Evolutionary conservation across 805 yeast genomes (phyloP), one percentile per base, ranked within the genome.

Genomic region (Candida ascalaphidarum): DNA sequence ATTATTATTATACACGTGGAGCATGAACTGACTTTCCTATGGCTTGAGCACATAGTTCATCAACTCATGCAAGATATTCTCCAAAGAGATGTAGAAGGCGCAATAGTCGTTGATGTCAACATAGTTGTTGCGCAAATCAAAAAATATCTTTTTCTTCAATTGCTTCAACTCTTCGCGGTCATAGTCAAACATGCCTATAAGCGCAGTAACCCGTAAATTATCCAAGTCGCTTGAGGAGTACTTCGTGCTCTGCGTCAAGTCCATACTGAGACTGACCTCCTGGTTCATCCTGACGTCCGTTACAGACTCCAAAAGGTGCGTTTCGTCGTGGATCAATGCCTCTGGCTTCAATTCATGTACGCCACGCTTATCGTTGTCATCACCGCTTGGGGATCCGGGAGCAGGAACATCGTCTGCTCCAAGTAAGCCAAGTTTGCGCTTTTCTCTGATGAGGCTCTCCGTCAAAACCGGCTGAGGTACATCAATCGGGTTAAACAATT

Each of bases 101-200:
- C 69, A 62, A 30, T 61, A 62, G 32, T 62, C 68, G 35, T 60
- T 61, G 23, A 60, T 50, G 40, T 61, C 65, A 14, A 62, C 66
- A 39, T 53, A 61, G 34, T 62, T 62, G 39, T 62, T 59, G 17
- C 58, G 44, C 32, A 61, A 55, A 29, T 61, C 67, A 30, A 58
- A 62, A 28, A 46, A 45, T 15, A 62, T 58, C 36, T 61, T 61
- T 21, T 56, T 58, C 27, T 48, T 55, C 38, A 61, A 46, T 24
- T 57, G 54, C 11, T 35, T 29, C 25, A 61, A 39, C 27, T 62
- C 67, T 3, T 43, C 31, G 24, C 33, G 32, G n/a, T 43, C 39
- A 3, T 37, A 33, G 15, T 46, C 46, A 22, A 27, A n/a, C n/a
- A n/a, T n/a, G n/a, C n/a, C n/a, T n/a, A n/a, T n/a, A n/a, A n/a